Evolutionary conservation across 2,329 filamentous ascomycete genomes (phyloP), one percentile per base, ranked within the genome.

Genomic region (Orbilia blumenaviensis): DNA sequence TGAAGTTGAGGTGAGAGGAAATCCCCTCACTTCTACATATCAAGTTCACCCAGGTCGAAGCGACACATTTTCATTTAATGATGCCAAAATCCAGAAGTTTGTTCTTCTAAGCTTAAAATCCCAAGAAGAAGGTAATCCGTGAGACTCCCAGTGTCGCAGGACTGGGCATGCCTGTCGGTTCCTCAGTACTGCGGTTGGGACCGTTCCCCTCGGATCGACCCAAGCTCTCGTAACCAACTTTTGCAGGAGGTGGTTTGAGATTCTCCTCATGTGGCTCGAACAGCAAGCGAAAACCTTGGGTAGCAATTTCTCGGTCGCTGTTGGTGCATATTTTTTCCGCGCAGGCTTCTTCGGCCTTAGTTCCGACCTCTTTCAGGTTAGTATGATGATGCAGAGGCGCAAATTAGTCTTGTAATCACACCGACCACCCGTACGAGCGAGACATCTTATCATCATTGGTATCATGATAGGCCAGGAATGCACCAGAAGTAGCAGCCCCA

Each of bases 191-290:
- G 54, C 48, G 38, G 67, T 72, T 72, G 42, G 54, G 58, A 36
- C 54, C 58, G 58, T 56, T 32, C 34, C 41, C 41, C 62, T 32
- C 50, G 23, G 27, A 48, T 56, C 44, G 63, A 56, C 32, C 63
- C 50, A 50, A 66, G 50, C 63, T 56, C 34, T 66, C 63, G 18
- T 27, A 62, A 34, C 62, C 63, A 61, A 62, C 69, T 48, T 64
- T 74, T 74, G 69, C 61, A 74, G 69, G 62, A 73, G 62, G 69
- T 74, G 62, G 69, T 66, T 74, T 74, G 69, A 66, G 69, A 74
- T 66, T 66, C 54, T 60, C 18, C 52, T 34, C 66, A 69, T 36
- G 52, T 60, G 66, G 56, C 42, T 42, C 23, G 25, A 25, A 23
- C 56, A 32, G 38, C 36, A 10, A 14, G 38, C 32, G 16, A 36